Evolutionary conservation across 176 grass and related monocot genomes (phyloP).

Genomic region (Carex littledalei): DNA sequence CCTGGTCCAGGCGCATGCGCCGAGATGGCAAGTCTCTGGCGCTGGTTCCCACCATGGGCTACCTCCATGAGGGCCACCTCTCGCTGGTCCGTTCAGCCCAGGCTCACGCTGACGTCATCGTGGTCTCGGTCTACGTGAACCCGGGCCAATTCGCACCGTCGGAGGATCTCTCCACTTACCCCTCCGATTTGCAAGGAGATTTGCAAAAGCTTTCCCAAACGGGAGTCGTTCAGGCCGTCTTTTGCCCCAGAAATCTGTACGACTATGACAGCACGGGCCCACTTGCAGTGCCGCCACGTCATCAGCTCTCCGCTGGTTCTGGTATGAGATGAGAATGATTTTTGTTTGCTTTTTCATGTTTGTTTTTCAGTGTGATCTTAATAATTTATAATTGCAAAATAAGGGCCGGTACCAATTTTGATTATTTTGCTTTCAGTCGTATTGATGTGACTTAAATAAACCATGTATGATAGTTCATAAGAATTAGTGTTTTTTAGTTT

Average conservation of each 20-base stretch:
- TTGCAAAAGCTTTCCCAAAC: slow-evolving; percentile 57
- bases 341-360: background rate
- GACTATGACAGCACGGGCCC: slow-evolving; percentile 14
- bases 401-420: background rate
- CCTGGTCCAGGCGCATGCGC: slow-evolving; percentile 48
- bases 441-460: background rate
- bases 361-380: background rate
- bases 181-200: slow-evolving; percentile 58
- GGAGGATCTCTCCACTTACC: slow-evolving; percentile 68
- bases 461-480: background rate
- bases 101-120: slow-evolving; percentile 37
- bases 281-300: background rate
- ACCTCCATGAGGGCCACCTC: slow-evolving; percentile 85
- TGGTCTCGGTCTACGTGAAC: slow-evolving; percentile 90
- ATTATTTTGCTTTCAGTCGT: background rate
- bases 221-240: slow-evolving; percentile 50
- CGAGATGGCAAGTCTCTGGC: slow-evolving; percentile 50
- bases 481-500: background rate
- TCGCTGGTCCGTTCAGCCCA: slow-evolving; percentile 44
- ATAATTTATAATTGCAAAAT: background rate
- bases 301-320: slow-evolving; percentile 28
- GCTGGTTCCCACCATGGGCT: slow-evolving; percentile 91
- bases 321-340: slow-evolving; percentile 9
- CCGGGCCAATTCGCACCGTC: slow-evolving; percentile 72
- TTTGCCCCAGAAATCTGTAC: slow-evolving; percentile 63